Evolutionary conservation across 2,329 filamentous ascomycete species (phyloP), one percentile per base, ranked within the genome.

Genomic region (Diaporthe sp.): DNA sequence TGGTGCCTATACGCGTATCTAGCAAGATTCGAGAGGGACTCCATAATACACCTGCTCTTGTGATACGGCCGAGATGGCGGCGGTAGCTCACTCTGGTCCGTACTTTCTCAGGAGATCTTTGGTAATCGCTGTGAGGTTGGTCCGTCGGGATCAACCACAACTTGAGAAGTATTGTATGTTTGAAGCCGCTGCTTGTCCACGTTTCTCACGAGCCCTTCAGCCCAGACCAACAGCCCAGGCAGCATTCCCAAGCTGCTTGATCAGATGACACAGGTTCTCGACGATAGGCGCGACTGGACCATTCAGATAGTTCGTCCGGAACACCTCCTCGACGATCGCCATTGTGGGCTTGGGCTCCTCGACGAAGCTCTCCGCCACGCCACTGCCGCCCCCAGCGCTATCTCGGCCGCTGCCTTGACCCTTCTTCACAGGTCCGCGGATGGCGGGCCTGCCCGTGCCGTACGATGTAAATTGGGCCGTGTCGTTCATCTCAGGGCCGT

Each of bases 261-360:
- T 88, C 77, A 94, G 82, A 60, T 90, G 87, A 60, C 91, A 88
- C 64, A 94, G 80, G 76, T 94, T 94, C 77, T 93, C 92, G 1
- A 94, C 91, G 58, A 95, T 86, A 0, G 92, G 89, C 17, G 92
- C 90, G 74, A 87, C 86, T 40, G 84, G 82, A 0, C 82, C 83
- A 1, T 81, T 83, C 19, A 80, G 78, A 74, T 87, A 91, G 80
- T 92, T 91, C 52, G 84, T 81, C 42, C 85, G 83, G 76, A 94
- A 84, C 13, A 92, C 84, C 50, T 89, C 86, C 71, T 91, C 87
- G 3, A 89, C 86, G 28, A 90, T 83, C 22, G 88, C 86, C 86
- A 94, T 92, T 50, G 91, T 89, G 1, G 86, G 85, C 38, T 86
- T 86, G 0, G 91, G 88, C 76, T 93, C 88, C 25, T 88, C 87